Base-by-base conservation (phyloP, 2,329 filamentous ascomycete genomes). In the Torrubiellomyces zombiae region DNA sequence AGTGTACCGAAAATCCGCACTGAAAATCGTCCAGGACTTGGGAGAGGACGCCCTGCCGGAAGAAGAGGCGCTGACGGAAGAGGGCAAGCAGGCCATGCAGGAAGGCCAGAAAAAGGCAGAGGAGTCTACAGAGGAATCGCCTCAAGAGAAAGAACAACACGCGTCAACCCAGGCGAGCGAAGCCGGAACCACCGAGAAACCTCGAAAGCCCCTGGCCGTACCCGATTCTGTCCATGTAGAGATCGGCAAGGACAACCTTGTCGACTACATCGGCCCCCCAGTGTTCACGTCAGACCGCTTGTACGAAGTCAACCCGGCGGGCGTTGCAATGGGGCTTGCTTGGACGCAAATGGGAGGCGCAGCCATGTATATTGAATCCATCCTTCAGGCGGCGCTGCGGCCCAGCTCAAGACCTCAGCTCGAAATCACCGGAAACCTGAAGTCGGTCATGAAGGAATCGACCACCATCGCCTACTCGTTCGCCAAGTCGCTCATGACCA, bases 291-390 rank as follows among this genome's bases (percentile, higher is more conserved):
- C 89, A 4, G 89, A 98, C 51, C 74, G 91, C 27, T 64, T 98
- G 9, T 98, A 95, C 58, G 89, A 98, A 41, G 71, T 74, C 23
- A 93, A 83, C 30, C 89, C 91, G 4, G 70, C 89, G 2, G 89
- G 89, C 51, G 89, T 98, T 10, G 80, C 85, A 13, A 95, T 98
- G 89, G 89, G 89, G 36, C 67, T 98, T 26, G 89, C 89, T 6
- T 98, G 89, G 89, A 98, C 91, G 6, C 81, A 83, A 44, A 82
- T 98, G 69, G 89, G 89, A 32, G 89, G 89, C 31, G 82, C 89
- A 4, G 89, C 89, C 25, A 74, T 98, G 48, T 98, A 98, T 51
- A 81, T 98, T 29, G 89, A 98, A 54, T 91, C 85, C 2, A 95
- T 98, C 33, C 59, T 98, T 25, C 85, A 98, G 47, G 78, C 74